These are phyloP conservation scores for Neoboletus subvelutipes DNA, from an alignment of 768 basidiomycete genomes.

Conservation along the genomic window DNA sequence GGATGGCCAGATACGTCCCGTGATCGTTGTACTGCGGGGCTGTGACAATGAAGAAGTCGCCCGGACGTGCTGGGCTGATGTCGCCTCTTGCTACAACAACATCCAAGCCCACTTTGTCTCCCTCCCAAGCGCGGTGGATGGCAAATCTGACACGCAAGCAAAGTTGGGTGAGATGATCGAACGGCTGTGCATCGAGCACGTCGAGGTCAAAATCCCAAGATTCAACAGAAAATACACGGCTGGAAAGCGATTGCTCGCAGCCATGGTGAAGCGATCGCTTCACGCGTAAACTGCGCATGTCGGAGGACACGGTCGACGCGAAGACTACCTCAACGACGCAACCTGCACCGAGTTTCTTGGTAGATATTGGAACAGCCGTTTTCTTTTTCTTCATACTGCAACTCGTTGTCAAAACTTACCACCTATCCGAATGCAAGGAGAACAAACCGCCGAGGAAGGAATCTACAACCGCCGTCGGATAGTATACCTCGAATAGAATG, in stretches of 20 bases:
- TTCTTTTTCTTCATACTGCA: too few species aligned
- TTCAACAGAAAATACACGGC: neutral
- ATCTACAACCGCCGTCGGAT: too few species aligned
- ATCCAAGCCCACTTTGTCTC: neutral
- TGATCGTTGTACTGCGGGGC: conserved; percentile 2
- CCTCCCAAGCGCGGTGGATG: neutral
- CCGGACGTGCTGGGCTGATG: neutral
- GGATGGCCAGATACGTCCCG: neutral
- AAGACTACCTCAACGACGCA: too few species aligned
- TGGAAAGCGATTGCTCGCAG: neutral
- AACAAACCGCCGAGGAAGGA: too few species aligned
- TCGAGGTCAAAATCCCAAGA: neutral
- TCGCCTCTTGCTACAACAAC: neutral
- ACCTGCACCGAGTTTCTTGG: too few species aligned
- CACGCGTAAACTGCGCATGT: neutral
- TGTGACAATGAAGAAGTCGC: neutral
- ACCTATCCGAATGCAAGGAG: too few species aligned
- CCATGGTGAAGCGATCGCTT: neutral
- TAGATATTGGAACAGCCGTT: too few species aligned
- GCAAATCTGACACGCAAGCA: neutral
- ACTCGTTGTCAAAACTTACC: too few species aligned
- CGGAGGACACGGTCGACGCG: neutral
- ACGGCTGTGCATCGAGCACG: neutral
- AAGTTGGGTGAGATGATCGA: neutral
- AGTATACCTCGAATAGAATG: too few species aligned